Evolutionary conservation across 2,329 filamentous ascomycete genomes (phyloP).

Genomic region (Pyricularia pennisetigena): DNA sequence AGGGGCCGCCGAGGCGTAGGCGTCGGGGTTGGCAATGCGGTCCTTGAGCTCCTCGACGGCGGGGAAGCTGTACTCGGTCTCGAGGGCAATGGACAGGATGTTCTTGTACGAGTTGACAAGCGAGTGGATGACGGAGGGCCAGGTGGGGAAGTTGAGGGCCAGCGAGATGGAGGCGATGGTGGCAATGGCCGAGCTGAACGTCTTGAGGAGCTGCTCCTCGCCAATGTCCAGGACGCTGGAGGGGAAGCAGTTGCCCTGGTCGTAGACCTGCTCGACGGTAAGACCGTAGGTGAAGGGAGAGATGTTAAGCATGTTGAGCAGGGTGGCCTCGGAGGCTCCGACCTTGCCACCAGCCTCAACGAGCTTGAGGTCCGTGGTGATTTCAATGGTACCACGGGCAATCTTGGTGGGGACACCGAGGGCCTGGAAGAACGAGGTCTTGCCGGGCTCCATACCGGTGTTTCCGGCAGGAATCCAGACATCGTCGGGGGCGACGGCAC

Average conservation of each 20-base stretch:
- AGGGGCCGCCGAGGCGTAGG: conserved; percentile 79
- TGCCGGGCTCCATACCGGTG: conserved; percentile 99
- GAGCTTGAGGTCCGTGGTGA: conserved; percentile 95
- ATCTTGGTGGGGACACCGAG: conserved; percentile 99
- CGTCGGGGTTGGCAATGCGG: conserved; percentile 97
- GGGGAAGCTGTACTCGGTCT: conserved; percentile 88
- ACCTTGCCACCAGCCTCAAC: conserved; percentile 89
- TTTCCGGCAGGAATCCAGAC: conserved; percentile 96
- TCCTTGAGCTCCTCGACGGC: conserved; percentile 98
- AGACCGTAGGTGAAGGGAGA: conserved; percentile 99
- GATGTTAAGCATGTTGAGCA: conserved; percentile 99
- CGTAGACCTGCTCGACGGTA: conserved; percentile 93
- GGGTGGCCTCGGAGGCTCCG: conserved; percentile 95
- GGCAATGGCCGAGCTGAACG: conserved; percentile 70
- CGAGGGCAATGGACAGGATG: conserved; percentile 75
- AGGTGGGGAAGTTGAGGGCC: conserved; percentile 87
- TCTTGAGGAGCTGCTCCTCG: conserved; percentile 84
- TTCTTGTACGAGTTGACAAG: conserved; percentile 99
- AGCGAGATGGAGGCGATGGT: conserved; percentile 88
- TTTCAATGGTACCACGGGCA: conserved; percentile 99
- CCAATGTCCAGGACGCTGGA: conserved; percentile 82
- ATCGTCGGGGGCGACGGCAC: conserved; percentile 87
- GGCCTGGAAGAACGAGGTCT: conserved; percentile 99
- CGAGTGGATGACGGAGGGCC: conserved; percentile 94
- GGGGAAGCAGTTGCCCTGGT: conserved; percentile 88